A percentile compares a stretch with the other conserved stretches of the same genome.
phyloP scores from a whole-genome alignment of 148 eudicot species.

The Cornus kousa region DNA sequence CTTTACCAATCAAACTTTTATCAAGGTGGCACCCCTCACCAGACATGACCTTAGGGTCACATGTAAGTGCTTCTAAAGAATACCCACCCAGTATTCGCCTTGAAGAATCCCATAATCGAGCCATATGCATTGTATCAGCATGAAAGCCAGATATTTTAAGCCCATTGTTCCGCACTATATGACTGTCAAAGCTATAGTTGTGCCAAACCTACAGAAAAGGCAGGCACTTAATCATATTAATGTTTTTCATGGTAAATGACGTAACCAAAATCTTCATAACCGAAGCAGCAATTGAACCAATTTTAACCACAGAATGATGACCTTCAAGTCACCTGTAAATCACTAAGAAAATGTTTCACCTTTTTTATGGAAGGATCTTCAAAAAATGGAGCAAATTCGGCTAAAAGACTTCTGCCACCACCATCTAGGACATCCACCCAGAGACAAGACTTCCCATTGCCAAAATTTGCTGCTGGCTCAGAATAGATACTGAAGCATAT shows the following conservation, averaged over 20 bases:
- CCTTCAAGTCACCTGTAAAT: not conserved
- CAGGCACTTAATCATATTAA: not conserved
- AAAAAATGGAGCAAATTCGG: constrained; percentile 85
- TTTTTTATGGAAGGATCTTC: constrained; percentile 80
- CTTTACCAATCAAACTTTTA: constrained; percentile 62
- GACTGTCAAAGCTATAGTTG: constrained; percentile 97
- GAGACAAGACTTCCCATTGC: constrained; percentile 82
- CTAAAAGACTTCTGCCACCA: constrained; percentile 65
- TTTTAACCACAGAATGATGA: not conserved
- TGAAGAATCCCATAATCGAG: constrained; percentile 91
- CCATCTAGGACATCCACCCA: constrained; percentile 98
- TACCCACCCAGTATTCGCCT: constrained; percentile 83
- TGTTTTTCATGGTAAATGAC: not conserved
- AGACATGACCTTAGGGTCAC: constrained; percentile 60
- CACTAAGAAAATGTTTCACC: constrained; percentile 29
- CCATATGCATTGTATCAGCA: constrained; percentile 99
- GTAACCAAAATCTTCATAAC: not conserved
- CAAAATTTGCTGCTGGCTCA: constrained; percentile 71
- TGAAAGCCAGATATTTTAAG: constrained; percentile 75
- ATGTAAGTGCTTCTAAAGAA: constrained; percentile 87
- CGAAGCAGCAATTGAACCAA: too few relatives aligned
- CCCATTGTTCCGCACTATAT: constrained; percentile 78
- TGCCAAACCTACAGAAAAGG: constrained; percentile 85
- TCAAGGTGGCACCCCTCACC: constrained; percentile 31
- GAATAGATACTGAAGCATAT: constrained; percentile 97